A percentile compares a stretch with the other conserved stretches of the same genome.
Evolutionary conservation across 805 yeast species (phyloP).

Genomic region (Kodamaea neixiangensis): DNA sequence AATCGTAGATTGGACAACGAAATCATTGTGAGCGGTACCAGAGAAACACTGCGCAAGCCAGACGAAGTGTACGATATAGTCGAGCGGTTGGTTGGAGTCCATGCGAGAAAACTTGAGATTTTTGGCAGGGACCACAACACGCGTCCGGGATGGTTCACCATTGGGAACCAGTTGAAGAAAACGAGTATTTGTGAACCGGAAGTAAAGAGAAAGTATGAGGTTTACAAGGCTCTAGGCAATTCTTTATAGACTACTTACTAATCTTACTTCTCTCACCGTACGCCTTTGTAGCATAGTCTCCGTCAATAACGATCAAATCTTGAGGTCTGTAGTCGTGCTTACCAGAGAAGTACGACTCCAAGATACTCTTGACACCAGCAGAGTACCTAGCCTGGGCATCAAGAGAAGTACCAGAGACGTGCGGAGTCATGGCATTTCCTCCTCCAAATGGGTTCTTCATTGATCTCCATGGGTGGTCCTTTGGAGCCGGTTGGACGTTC

Average conservation of each 20-base stretch:
- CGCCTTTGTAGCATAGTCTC: slow-evolving; percentile 71
- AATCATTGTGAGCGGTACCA: slow-evolving; percentile 73
- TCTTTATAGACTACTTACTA: background rate
- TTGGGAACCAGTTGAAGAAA: slow-evolving; percentile 77
- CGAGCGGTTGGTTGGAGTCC: slow-evolving; percentile 78
- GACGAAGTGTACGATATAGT: slow-evolving; percentile 84
- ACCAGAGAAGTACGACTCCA: slow-evolving; percentile 61
- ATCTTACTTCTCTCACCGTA: slow-evolving; percentile 51
- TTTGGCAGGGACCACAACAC: slow-evolving; percentile 87
- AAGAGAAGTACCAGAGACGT: slow-evolving; percentile 74
- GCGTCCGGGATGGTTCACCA: slow-evolving; percentile 85
- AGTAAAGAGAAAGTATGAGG: slow-evolving; percentile 42
- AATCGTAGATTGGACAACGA: slow-evolving; percentile 69
- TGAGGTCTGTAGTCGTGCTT: slow-evolving; percentile 72
- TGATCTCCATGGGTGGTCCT: slow-evolving; percentile 74
- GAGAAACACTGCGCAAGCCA: slow-evolving; percentile 90
- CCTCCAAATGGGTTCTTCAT: slow-evolving; percentile 66
- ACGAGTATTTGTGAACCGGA: slow-evolving; percentile 59
- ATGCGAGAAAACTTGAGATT: slow-evolving; percentile 79
- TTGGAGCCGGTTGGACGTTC: slow-evolving; percentile 83
- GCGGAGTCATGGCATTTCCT: slow-evolving; percentile 87
- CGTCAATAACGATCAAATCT: slow-evolving; percentile 70
- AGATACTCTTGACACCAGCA: slow-evolving; percentile 64
- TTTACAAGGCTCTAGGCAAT: too few relatives aligned
- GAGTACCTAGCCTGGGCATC: slow-evolving; percentile 81